Conservation (phyloP, 768 basidiomycete species). For the Tremella yokohamensis region DNA sequence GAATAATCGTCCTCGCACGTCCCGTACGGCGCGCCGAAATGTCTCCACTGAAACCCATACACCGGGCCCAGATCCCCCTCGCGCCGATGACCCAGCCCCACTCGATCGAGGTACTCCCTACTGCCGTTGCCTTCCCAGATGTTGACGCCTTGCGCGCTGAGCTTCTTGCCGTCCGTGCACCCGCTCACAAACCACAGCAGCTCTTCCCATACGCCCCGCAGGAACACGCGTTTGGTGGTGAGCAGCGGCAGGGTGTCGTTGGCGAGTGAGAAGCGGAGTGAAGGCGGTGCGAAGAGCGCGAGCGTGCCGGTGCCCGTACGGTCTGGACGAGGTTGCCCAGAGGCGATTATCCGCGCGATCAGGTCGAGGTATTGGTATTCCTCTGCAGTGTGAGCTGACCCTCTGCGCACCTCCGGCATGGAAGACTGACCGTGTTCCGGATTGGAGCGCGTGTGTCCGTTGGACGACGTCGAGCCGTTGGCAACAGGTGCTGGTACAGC, state of each 20-base stretch:
- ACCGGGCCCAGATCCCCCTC: constrained; percentile 95
- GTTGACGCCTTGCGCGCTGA: constrained; percentile 78
- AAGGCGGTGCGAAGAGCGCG: constrained; percentile 84
- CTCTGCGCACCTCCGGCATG: too few relatives aligned
- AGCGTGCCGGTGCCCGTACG: constrained; percentile 93
- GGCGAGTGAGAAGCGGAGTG: constrained; percentile 81
- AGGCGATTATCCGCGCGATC: constrained; percentile 68
- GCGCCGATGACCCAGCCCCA: constrained; percentile 76
- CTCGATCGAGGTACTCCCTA: constrained; percentile 74
- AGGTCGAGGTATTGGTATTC: constrained; percentile 86
- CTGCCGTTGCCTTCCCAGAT: constrained; percentile 99
- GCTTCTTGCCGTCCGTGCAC: constrained; percentile 70
- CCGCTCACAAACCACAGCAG: constrained; percentile 91
- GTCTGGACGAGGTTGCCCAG: constrained; percentile 76
- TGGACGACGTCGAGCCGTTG: background rate
- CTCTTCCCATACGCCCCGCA: constrained; percentile 86
- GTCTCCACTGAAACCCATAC: constrained; percentile 95
- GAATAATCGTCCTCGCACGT: constrained; percentile 57
- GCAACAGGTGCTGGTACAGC: too few relatives aligned
- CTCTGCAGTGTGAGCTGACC: constrained; percentile 54
- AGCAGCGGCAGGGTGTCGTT: constrained; percentile 71
- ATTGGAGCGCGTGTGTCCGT: constrained; percentile 6
- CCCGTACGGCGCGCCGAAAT: constrained; percentile 79
- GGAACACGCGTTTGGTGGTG: constrained; percentile 91
- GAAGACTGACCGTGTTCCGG: constrained; percentile 18